Base-by-base conservation (phyloP, 2,329 filamentous ascomycete genomes). In the Chaetomiaceae sp. region DNA sequence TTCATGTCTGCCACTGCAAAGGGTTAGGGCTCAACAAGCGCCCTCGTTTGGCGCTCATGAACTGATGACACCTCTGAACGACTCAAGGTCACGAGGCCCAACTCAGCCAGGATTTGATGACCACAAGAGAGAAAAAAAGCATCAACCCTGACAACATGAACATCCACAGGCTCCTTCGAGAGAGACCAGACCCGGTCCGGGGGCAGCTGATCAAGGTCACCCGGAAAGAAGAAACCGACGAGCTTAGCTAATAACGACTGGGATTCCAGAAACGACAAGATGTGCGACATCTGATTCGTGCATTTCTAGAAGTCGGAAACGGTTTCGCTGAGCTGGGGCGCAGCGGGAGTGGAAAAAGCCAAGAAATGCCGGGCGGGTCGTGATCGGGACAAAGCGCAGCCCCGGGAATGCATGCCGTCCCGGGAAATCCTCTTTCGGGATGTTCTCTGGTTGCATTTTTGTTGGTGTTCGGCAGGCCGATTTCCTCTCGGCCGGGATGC, bases 401-500 rank as follows among this genome's bases (percentile, higher is more conserved):
- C 33, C 52, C 48, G 48, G 41, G 25, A 12, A 21, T 51, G 49
- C 51, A 46, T 30, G 35, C 25, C 51, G 50, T 51, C 52, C 56
- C 56, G 56, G 54, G 50, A 58, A 58, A 57, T 58, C 54, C 51
- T 55, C 55, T 46, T 54, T 54, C 48, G 50, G 46, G 30, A 50
- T 23, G 3, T 41, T 25, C 16, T 10, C 7, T 33, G 25, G 8
- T 44, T 27, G 25, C 10, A 7, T 27, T 27, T 27, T 27, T 27
- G 25, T 27, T 10, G 25, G 25, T 8, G 30, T n/a, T n/a, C n/a
- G n/a, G n/a, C n/a, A n/a, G n/a, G n/a, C n/a, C n/a, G n/a, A n/a
- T n/a, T 13, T 33, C 30, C 30, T 33, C 30, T n/a, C 30, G 30
- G 30, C 12, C 30, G 30, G 30, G 30, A 33, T 33, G 30, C 10